Evolutionary conservation across 1,284 basidiomycete species (phyloP), one percentile per base, ranked within the genome.

Genomic region (Blastosporella zonata): DNA sequence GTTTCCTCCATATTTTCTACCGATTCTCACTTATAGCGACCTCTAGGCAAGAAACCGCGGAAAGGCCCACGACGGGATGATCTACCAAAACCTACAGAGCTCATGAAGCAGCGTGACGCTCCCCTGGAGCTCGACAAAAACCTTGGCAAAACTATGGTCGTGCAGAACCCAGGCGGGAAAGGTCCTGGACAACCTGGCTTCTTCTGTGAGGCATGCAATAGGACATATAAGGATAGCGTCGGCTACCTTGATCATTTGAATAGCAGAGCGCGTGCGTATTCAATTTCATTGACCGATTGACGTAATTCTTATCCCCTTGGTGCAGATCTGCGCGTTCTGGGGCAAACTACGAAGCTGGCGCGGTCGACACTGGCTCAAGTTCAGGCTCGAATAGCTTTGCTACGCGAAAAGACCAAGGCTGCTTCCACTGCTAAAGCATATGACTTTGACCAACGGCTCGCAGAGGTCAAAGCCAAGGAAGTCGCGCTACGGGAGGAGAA

Each of bases 211-310:
- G 72, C 87, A 7, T 97, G 94, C 65, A 87, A 83, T 58, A 76
- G 92, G 57, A 97, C 90, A 17, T 91, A 93, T 68, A 97, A 97
- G 68, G 96, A 99, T 64, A 95, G 86, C 52, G 79, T 87, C 21
- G 90, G 84, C 1, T 99, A 98, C 65, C 74, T 99, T 43, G 96
- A 99, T 66, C 97, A 99, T 66, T 83, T 99, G 49, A 99, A 99
- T 67, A 87, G 91, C 41, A 80, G 94, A 71, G 84, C 85, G 53
- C 97, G 94, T 97, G 66, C 64, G 92, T 83, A 33, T 21, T 10
- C 43, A 18, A 55, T 2, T 20, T 51, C 41, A n/a, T 46, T 22
- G 25, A 27, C 33, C n/a, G 27, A 39, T 29, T 41, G 35, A 15
- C 49, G 13, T 36, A 20, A 35, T n/a, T 49, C 46, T 59, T 20